Evolutionary conservation across 1,284 basidiomycete genomes (phyloP).

Genomic region (Kalmanozyma brasiliensis): DNA sequence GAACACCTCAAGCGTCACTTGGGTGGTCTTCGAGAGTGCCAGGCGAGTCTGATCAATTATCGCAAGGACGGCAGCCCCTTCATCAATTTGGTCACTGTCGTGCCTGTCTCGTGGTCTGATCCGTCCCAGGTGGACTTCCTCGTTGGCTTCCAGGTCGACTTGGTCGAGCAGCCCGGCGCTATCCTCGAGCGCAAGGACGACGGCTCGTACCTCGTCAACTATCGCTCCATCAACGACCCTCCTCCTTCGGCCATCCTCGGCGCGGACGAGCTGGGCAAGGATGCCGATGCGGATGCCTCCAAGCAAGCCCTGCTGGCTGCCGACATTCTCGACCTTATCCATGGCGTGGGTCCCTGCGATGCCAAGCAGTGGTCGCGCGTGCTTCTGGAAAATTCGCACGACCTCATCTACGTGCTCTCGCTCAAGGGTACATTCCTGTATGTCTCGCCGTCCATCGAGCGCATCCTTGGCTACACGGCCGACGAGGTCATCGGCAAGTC

Average conservation of each 20-base stretch:
- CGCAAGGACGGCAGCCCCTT: conserved; percentile 85
- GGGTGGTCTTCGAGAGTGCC: conserved; percentile 71
- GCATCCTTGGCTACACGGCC: conserved; percentile 68
- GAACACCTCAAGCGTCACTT: conserved; percentile 67
- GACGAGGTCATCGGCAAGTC: conserved; percentile 82
- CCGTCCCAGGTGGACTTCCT: conserved; percentile 79
- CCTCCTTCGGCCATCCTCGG: conserved; percentile 34
- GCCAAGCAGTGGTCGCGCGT: conserved; percentile 59
- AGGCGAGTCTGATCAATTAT: conserved; percentile 88
- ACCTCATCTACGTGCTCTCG: conserved; percentile 89
- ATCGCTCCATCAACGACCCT: conserved; percentile 51
- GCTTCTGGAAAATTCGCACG: conserved; percentile 68
- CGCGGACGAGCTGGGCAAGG: conserved; percentile 36
- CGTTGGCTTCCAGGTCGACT: conserved; percentile 84
- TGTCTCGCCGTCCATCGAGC: conserved; percentile 74
- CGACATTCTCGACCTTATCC: conserved; percentile 48
- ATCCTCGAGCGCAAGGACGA: conserved; percentile 73
- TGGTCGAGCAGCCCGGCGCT: conserved; percentile 84
- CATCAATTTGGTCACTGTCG: conserved; percentile 69
- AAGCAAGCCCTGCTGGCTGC: conserved; percentile 49
- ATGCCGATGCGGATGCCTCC: conserved; percentile 40
- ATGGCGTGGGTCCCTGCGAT: conserved; percentile 47
- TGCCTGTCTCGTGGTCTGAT: conserved; percentile 72
- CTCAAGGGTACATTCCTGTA: conserved; percentile 94
- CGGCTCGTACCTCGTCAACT: conserved; percentile 63